Percentiles rank a stretch among this genome's conserved stretches.
phyloP scores from a whole-genome alignment of 495 filamentous ascomycete species.

The Pyronema domesticum region DNA sequence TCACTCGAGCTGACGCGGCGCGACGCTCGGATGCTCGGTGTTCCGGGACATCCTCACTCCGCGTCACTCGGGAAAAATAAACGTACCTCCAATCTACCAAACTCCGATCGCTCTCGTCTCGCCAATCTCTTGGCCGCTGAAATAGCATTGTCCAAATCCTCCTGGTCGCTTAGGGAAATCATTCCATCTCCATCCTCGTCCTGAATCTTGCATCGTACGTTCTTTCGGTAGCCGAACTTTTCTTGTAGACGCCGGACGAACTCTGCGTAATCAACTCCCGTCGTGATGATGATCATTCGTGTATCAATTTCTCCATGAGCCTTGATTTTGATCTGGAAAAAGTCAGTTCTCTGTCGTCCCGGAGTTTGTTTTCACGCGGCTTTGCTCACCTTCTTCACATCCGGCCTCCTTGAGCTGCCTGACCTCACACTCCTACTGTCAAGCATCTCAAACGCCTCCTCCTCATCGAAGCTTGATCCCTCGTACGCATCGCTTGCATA shows the following conservation, averaged over 20 bases:
- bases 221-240: slow-evolving; percentile 58
- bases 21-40: too few relatives aligned
- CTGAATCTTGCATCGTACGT: slow-evolving; percentile 68
- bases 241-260: slow-evolving; percentile 59
- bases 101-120: slow-evolving; percentile 54
- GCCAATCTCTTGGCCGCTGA: slow-evolving; percentile 46
- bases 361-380: not conserved
- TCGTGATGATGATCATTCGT: slow-evolving; percentile 76
- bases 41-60: too few relatives aligned
- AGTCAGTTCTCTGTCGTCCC: not conserved
- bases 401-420: slow-evolving; percentile 19
- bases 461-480: slow-evolving; percentile 45
- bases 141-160: slow-evolving; percentile 81
- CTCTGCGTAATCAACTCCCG: slow-evolving; percentile 53
- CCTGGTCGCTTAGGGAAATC: slow-evolving; percentile 92
- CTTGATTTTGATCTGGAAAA: slow-evolving; percentile 56
- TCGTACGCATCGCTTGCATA: slow-evolving; percentile 51
- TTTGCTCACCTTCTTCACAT: slow-evolving; percentile 19
- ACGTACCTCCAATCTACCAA: slow-evolving; percentile 87
- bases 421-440: slow-evolving; percentile 19
- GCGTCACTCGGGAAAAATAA: not conserved
- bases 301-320: slow-evolving; percentile 70
- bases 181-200: slow-evolving; percentile 78
- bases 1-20: not conserved
- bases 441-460: slow-evolving; percentile 74